Base-by-base conservation (phyloP, 345 rosid genomes). In the Camelina hispida region DNA sequence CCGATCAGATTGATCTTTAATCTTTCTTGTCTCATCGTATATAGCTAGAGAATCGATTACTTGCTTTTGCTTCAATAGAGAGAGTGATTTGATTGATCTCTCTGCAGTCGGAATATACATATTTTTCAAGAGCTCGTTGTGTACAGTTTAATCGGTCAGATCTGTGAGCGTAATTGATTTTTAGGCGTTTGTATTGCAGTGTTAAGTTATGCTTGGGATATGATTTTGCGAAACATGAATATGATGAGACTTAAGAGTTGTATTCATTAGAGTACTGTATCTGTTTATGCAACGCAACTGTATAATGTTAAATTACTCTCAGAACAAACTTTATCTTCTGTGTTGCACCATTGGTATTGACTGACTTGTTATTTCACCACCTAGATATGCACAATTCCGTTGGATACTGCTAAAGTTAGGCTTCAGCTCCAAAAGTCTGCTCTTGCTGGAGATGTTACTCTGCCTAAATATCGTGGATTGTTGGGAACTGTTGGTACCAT, bases 331-430 rank as follows among this genome's bases (percentile, higher is more conserved):
- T 15, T 64, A 5, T 54, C 18, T 13, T 28, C 13, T 28, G 22
- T 61, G 34, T 37, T 51, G 61, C 62, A 51, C 23, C 40, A 18
- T 52, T 4, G 5, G 55, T 8, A 15, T 54, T 64, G 12, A 64
- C 30, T 62, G n/a, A n/a, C n/a, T 61, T 28, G 15, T 38, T n/a
- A 32, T 47, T 65, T 47, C 51, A 28, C 11, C 16, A 25, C 43
- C 43, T 47, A 96, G 99, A 80, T 91, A 40, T 93, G 96, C 66
- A 96, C 99, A 6, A 93, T 96, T 83, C 99, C 99, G 14, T 74
- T 96, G 85, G 98, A 93, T 81, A 91, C 96, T 80, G 99, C 99
- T 34, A 93, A 96, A 82, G 99, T 96, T 47, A 89, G 99, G 85
- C 99, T 96, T 69, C 99, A 96, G 87, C 98, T 96, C 56, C 99